Conservation (phyloP, 352 stramenopile species). For the Blastocystis sp. region DNA sequence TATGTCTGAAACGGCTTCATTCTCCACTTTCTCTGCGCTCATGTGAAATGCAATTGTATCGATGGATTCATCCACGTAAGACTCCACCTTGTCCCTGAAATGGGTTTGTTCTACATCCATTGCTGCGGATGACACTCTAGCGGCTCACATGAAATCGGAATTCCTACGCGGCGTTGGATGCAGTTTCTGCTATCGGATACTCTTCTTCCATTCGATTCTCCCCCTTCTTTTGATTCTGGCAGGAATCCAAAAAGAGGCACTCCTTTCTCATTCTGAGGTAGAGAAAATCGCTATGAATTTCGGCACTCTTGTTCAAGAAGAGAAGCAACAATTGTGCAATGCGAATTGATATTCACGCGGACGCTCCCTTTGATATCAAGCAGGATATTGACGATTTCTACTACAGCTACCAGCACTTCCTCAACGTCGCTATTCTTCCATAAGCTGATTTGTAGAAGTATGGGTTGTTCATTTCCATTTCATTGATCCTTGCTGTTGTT, state of each 20-base stretch:
- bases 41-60: neutral
- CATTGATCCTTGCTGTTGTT: slow-evolving; percentile 2
- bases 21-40: neutral
- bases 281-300: too few relatives aligned
- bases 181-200: too few relatives aligned
- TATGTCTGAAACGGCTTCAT: neutral
- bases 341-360: slow-evolving; percentile 53
- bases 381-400: slow-evolving; percentile 51
- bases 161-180: too few relatives aligned
- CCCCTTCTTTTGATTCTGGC: too few relatives aligned
- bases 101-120: neutral
- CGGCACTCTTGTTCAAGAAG: neutral
- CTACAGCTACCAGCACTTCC: slow-evolving; percentile 3
- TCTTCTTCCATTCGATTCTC: too few relatives aligned
- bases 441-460: slow-evolving; percentile 19
- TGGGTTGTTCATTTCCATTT: slow-evolving; percentile 25
- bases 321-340: neutral
- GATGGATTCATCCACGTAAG: neutral
- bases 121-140: too few relatives aligned
- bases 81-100: neutral
- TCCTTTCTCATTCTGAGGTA: too few relatives aligned
- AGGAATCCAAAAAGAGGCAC: too few relatives aligned
- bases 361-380: slow-evolving; percentile 61
- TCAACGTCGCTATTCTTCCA: neutral
- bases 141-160: too few relatives aligned